Base-by-base conservation (phyloP, 225 moss, liverwort and hornwort species). In the Pseudoscleropodium purum region DNA sequence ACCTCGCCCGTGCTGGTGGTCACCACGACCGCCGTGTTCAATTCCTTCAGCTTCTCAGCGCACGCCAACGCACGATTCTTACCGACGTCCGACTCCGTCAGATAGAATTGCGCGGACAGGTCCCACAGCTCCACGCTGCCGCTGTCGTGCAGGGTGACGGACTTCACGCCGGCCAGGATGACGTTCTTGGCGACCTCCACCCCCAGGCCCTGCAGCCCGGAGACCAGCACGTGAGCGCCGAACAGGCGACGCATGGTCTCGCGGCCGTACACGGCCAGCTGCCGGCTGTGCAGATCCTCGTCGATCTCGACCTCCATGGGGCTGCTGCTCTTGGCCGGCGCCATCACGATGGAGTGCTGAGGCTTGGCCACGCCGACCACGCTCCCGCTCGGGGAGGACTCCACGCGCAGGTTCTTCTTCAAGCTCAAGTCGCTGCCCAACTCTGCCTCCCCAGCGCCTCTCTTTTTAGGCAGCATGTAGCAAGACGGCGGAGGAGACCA, bases 391-490 rank as follows among this genome's bases (percentile, higher is more conserved):
- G 93, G 85, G 43, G 78, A 70, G 34, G 74, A 36, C 74, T 92
- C 94, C 89, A 87, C 82, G 75, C 94, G 88, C 39, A 83, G 90
- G 78, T 82, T 92, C 92, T 94, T 96, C 92, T 95, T 95, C 95
- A 93, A 47, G 24, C 88, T 92, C 89, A 33, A 39, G n/a, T 92
- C 91, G 83, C 75, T 84, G 43, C 79, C 97, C 92, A 94, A 94
- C 95, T 96, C 98, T 94, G 95, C 95, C 96, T 95, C 94, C 96
- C 92, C 94, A 90, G 93, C 94, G 95, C 91, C 98, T 98, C 98
- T 98, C 98, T 96, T 98, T 97, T 95, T 97, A 93, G 98, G 95
- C 95, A 96, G 98, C 98, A 98, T 98, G 96, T 97, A 98, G 96
- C 95, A 90, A 92, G 93, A 95, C 91, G 79, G 51, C 63, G 49